Evolutionary conservation across 2,329 filamentous ascomycete genomes (phyloP).

Genomic region (Pseudomassariella vexata): DNA sequence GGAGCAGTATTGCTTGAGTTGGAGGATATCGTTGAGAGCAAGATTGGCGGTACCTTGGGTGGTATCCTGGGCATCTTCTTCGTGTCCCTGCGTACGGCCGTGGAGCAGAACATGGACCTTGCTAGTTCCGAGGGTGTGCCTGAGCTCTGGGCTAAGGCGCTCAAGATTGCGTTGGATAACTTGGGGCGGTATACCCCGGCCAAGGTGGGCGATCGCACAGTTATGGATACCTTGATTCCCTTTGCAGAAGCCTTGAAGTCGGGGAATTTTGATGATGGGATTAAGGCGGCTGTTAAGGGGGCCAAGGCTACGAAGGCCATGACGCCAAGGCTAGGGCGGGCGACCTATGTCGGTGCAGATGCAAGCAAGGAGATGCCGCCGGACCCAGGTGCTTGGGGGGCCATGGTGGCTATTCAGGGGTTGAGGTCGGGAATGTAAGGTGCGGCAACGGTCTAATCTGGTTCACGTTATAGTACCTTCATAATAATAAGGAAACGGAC

Average conservation of each 20-base stretch:
- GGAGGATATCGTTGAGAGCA: conserved; percentile 49
- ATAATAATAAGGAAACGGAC: no score
- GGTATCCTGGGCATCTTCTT: conserved; percentile 37
- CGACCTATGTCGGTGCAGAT: conserved; percentile 59
- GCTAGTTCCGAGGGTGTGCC: conserved; percentile 23
- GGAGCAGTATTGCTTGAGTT: conserved; percentile 40
- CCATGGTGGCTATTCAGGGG: conserved; percentile 48
- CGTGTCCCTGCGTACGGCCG: conserved; percentile 30
- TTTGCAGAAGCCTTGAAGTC: conserved; percentile 42
- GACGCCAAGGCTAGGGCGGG: conserved; percentile 59
- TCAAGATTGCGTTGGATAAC: conserved; percentile 37
- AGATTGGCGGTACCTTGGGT: conserved; percentile 39
- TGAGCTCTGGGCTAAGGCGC: conserved; percentile 36
- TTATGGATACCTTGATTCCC: conserved; percentile 52
- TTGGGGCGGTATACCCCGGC: conserved; percentile 49
- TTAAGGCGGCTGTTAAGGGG: conserved; percentile 52
- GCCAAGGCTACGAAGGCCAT: conserved; percentile 59
- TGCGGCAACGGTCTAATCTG: no score
- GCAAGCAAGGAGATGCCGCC: conserved; percentile 50
- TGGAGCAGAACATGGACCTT: conserved; percentile 30
- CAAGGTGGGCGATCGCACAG: conserved; percentile 48
- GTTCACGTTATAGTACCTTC: no score
- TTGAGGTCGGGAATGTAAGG: conserved; percentile 22
- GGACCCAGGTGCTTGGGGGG: conserved; percentile 67
- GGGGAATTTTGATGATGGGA: conserved; percentile 48